Evolutionary conservation across 495 filamentous ascomycete genomes (phyloP), one percentile per base, ranked within the genome.

Genomic region (Penicillium salamii): DNA sequence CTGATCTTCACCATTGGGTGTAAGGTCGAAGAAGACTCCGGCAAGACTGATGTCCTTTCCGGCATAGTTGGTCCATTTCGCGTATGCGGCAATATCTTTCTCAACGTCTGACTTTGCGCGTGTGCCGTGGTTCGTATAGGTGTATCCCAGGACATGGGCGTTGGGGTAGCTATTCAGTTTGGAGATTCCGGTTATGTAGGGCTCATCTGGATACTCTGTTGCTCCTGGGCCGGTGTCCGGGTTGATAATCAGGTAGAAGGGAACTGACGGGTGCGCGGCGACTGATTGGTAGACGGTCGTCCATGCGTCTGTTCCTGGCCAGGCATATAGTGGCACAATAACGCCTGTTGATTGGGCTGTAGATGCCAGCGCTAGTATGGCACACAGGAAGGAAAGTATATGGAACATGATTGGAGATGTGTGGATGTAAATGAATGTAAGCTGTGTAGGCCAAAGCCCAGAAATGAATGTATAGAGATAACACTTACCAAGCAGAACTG

Each of bases 11-110:
- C 54, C 58, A 18, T 59, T 57, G 2, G 67, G 62, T 3, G 68
- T 63, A 26, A 78, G 72, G 48, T 78, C 75, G 57, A 77, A 75
- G 63, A 75, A 80, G 20, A 79, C 75, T 5, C 76, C 77, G 3
- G 61, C 55, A 19, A 78, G 52, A 7, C 57, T 42, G 19, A 75
- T 65, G 29, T 69, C 55, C 12, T 67, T 53, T 4, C 46, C 50
- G 5, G 36, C 48, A 28, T 67, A 62, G 12, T 28, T 48, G 2
- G 59, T 23, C 77, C 78, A 80, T 15, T 53, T 54, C 2, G 67
- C 59, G 51, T 78, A 81, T 7, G 36, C 62, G 14, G 56, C 50
- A 40, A 80, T 62, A 31, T 79, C 64, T 1, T 46, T 49, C n/a
- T 61, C 49, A 32, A 80, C 58, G 1, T 45, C 51, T 3, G 53